Conservation (phyloP, 495 filamentous ascomycete genomes). For the Acidomyces sp. region DNA sequence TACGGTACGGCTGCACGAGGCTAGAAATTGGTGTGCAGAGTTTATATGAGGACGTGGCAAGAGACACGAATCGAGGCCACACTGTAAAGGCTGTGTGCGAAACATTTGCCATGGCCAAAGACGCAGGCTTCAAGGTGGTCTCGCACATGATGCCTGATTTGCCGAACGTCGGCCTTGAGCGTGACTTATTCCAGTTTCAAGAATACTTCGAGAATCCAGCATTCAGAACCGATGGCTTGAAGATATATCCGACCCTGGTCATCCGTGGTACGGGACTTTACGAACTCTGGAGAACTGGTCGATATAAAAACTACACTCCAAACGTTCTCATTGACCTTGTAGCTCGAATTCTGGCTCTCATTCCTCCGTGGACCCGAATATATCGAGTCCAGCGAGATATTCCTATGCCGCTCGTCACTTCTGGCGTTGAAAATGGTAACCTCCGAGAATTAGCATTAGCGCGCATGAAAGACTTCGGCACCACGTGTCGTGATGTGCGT, state of each 20-base stretch:
- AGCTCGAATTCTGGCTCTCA: constrained; percentile 81
- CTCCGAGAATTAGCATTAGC: constrained; percentile 82
- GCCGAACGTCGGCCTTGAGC: constrained; percentile 96
- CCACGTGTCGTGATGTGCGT: constrained; percentile 91
- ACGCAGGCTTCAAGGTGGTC: constrained; percentile 97
- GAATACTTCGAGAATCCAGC: constrained; percentile 96
- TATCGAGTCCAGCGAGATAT: constrained; percentile 98
- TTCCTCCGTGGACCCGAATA: constrained; percentile 96
- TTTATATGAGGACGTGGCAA: constrained; percentile 93
- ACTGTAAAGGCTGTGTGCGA: constrained; percentile 89
- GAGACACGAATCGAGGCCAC: constrained; percentile 94
- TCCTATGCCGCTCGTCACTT: constrained; percentile 93
- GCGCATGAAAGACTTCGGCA: constrained; percentile 97
- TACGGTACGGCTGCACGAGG: constrained; percentile 90
- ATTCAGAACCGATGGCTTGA: constrained; percentile 94
- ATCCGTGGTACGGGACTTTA: constrained; percentile 95
- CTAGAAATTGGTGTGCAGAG: constrained; percentile 93
- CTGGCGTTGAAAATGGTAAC: constrained; percentile 95
- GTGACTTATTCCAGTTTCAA: constrained; percentile 87
- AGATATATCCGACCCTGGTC: constrained; percentile 95
- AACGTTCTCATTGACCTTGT: constrained; percentile 93
- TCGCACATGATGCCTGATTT: constrained; percentile 99
- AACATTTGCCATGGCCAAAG: constrained; percentile 88
- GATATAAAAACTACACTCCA: constrained; percentile 97
- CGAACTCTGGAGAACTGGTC: constrained; percentile 90